Base-by-base conservation (phyloP, 169 alveolate species). In the Plasmodium gaboni region DNA sequence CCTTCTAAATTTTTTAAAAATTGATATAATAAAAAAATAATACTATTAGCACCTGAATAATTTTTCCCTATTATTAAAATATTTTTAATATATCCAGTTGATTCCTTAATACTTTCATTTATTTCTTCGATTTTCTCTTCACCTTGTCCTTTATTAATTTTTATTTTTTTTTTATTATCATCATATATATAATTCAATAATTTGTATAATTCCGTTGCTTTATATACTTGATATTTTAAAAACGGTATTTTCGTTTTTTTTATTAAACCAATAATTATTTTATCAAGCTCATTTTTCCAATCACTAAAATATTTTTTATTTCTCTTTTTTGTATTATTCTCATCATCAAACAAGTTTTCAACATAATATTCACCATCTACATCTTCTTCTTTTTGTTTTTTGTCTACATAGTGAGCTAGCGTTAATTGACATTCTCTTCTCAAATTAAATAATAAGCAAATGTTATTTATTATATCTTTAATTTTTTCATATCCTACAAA, bases 211-310 rank as follows among this genome's bases (percentile, higher is more conserved):
- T 78, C 78, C 0, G 67, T 7, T 8, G 78, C 74, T 65, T 78
- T 78, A n/a, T 50, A 15, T 6, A 78, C 53, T 50, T 78, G 89
- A n/a, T 78, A 78, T 51, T 63, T 78, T 59, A 78, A 24, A 55
- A 78, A 64, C 19, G 10, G 64, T 26, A 78, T 24, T 51, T 78
- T 63, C 13, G 48, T 63, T 51, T 78, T 76, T 57, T 64, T 51
- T 26, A 13, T 63, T n/a, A 78, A 13, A 17, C 28, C 10, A 13
- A 17, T 22, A 22, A 65, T 6, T 26, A 78, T 24, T 19, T 78
- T 19, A 9, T 32, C 22, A 22, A 78, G 9, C 46, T 78, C 26
- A 10, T 59, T 22, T 60, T 74, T 67, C 50, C 15, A 68, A 32
- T 5, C 44, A 32, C 44, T 32, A 32, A 9, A 7, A 60, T 22